These are phyloP conservation scores for Pseudopyrenochaeta lycopersici DNA, from an alignment of 2,329 filamentous ascomycete species.

Conservation along the genomic window DNA sequence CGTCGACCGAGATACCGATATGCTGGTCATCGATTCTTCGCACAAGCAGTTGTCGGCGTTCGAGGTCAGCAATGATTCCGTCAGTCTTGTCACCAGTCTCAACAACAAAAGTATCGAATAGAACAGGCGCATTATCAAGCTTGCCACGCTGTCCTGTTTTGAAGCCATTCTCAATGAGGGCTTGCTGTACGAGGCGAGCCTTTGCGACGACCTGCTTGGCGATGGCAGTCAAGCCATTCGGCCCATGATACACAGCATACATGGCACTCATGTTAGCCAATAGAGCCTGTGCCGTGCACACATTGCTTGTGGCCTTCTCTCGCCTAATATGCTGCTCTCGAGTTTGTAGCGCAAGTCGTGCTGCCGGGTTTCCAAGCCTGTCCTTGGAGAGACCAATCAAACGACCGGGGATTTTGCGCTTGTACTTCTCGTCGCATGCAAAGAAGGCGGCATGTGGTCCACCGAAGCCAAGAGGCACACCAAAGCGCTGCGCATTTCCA, in stretches of 20 bases:
- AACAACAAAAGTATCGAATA: conserved; percentile 85
- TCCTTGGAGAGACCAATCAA: conserved; percentile 93
- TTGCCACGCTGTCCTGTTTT: conserved; percentile 68
- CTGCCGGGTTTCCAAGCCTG: conserved; percentile 79
- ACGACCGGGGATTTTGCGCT: conserved; percentile 92
- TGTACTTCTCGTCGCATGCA: conserved; percentile 87
- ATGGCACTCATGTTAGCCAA: conserved; percentile 96
- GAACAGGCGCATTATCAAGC: conserved; percentile 63
- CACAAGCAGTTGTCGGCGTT: conserved; percentile 66
- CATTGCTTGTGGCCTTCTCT: conserved; percentile 97
- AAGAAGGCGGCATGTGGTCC: conserved; percentile 98
- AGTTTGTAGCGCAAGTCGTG: conserved; percentile 87
- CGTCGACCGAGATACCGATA: conserved; percentile 80
- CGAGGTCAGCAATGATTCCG: conserved; percentile 61
- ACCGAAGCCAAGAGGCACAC: conserved; percentile 90
- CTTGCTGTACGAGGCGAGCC: conserved; percentile 73
- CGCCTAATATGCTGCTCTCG: conserved; percentile 95
- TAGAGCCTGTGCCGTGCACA: conserved; percentile 93
- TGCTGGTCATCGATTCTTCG: conserved; percentile 68
- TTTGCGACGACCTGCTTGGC: conserved; percentile 79
- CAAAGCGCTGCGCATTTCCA: conserved; percentile 89
- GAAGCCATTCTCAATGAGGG: conserved; percentile 70
- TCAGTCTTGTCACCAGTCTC: conserved; percentile 60
- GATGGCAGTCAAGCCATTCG: conserved; percentile 81
- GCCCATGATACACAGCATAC: conserved; percentile 94